Base-by-base conservation (phyloP, 768 basidiomycete genomes). In the Tricholoma saponaceum region DNA sequence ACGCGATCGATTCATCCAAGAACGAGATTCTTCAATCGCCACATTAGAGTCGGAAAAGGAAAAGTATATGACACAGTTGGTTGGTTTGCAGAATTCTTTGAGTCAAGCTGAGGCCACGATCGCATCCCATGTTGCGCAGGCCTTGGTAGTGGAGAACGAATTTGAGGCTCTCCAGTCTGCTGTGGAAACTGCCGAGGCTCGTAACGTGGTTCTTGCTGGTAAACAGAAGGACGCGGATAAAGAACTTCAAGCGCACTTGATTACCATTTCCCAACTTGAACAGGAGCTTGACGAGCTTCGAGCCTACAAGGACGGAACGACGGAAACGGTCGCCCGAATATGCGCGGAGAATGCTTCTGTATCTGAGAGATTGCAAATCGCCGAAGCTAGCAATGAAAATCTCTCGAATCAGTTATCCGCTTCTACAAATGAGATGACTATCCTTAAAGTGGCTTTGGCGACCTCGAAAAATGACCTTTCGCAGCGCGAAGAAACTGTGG, bases 1-100 rank as follows among this genome's bases (percentile, higher is more conserved):
- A 28, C 35, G 59, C 20, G 55, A 66, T 47, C 55, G 49, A 39
- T 47, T 60, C 20, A 22, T 69, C 46, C 54, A 55, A 28, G 65
- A 66, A 51, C 59, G 63, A 25, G 53, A 64, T 20, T 41, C 41
- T 7, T 49, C 46, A 1, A 41, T 67, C 37, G 41, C 49, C 25
- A 51, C 50, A n/a, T 39, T 60, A 28, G 60, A 51, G 51, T 46
- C 26, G 49, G 61, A 64, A 32, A 55, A 52, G 50, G 57, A 59
- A 52, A 58, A 63, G 39, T 32, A 52, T 54, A 20, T 52, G 10
- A 52, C 26, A 16, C 54, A 64, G 20, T 20, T 69, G 35, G 52
- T 59, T 23, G 51, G 50, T 50, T 51, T 65, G 51, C 64, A 56
- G n/a, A 52, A 52, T 22, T 46, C 44, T 10, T 30, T 62, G 51